Evolutionary conservation across 1,139 yeast species (phyloP).

Genomic region (Meyerozyma carpophila): DNA sequence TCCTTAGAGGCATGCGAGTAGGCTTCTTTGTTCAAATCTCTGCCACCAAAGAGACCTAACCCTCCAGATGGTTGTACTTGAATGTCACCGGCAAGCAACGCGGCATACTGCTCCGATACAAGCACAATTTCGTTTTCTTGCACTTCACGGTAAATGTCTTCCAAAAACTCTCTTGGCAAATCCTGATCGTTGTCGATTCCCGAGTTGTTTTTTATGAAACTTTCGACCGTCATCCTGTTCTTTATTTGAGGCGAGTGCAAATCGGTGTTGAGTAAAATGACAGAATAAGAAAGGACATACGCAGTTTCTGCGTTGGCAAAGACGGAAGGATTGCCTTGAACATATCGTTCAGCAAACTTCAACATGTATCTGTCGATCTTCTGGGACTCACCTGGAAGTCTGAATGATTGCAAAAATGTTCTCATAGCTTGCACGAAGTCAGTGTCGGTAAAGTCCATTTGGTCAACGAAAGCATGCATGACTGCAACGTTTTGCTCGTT

Average conservation of each 20-base stretch:
- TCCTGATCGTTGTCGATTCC: constrained; percentile 95
- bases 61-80: constrained; percentile 36
- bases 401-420: constrained; percentile 74
- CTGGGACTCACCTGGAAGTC: constrained; percentile 98
- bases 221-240: constrained; percentile 81
- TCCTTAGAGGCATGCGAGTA: constrained; percentile 90
- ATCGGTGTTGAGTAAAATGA: constrained; percentile 90
- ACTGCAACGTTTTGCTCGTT: constrained; percentile 69
- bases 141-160: constrained; percentile 70
- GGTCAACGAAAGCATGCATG: constrained; percentile 93
- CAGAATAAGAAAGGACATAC: constrained; percentile 87
- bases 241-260: constrained; percentile 85
- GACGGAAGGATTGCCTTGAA: constrained; percentile 76
- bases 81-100: constrained; percentile 64
- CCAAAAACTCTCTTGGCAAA: constrained; percentile 68
- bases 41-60: constrained; percentile 66
- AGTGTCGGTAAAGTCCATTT: constrained; percentile 66
- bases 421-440: constrained; percentile 86
- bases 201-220: constrained; percentile 75
- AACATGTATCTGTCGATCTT: constrained; percentile 95
- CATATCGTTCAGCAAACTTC: constrained; percentile 91
- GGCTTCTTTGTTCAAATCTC: constrained; percentile 78
- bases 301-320: constrained; percentile 95
- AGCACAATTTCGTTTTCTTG: constrained; percentile 79
- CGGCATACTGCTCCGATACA: constrained; percentile 92